Percentiles rank a stretch among this genome's conserved stretches.
phyloP scores from a whole-genome alignment of 805 yeast genomes.

The Wickerhamiella vanderwaltii region DNA sequence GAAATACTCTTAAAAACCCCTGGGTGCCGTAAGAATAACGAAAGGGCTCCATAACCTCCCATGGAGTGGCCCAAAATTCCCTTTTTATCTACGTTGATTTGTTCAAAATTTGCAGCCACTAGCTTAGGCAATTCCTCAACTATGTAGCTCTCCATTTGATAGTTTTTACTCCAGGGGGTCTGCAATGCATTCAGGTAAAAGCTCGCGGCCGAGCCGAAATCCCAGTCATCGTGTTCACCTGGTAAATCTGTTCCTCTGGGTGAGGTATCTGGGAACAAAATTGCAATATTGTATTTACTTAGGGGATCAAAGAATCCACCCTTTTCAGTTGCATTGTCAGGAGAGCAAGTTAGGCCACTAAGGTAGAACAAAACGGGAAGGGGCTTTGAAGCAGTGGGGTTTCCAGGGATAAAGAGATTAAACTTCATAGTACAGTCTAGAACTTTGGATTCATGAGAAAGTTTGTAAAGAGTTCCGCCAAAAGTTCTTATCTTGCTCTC shows the following conservation, averaged over 20 bases:
- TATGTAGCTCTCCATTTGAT: constrained; percentile 78
- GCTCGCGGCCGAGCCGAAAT: constrained; percentile 92
- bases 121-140: constrained; percentile 54
- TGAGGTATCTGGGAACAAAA: constrained; percentile 93
- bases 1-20: constrained; percentile 64
- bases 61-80: constrained; percentile 94
- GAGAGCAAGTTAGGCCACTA: constrained; percentile 88
- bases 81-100: constrained; percentile 45
- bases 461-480: constrained; percentile 66
- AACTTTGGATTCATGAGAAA: constrained; percentile 55
- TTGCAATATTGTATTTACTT: constrained; percentile 67
- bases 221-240: constrained; percentile 78
- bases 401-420: constrained; percentile 68
- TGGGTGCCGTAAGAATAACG: constrained; percentile 55
- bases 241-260: constrained; percentile 72
- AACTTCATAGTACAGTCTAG: constrained; percentile 70
- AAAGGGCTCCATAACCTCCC: constrained; percentile 94
- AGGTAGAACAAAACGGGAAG: constrained; percentile 70
- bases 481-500: constrained; percentile 27
- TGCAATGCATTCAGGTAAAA: constrained; percentile 79
- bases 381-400: constrained; percentile 20
- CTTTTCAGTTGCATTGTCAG: constrained; percentile 87
- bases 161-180: constrained; percentile 58
- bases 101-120: constrained; percentile 32
- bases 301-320: constrained; percentile 65